Evolutionary conservation across 495 filamentous ascomycete genomes (phyloP).

Genomic region (Penicillium paxilli): DNA sequence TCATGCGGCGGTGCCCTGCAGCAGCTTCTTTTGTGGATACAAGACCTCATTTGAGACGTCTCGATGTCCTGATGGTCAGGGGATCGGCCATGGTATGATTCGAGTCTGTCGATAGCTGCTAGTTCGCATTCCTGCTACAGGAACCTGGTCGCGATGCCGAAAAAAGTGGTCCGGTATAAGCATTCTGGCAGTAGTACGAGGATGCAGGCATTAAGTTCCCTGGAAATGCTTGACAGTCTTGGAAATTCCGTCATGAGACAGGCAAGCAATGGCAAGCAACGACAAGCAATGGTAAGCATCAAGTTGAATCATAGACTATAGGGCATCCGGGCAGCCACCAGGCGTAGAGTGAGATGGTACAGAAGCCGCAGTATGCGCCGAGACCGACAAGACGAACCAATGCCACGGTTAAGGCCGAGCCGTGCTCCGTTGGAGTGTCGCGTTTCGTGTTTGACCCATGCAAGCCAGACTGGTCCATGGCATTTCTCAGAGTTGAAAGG

Average conservation of each 20-base stretch:
- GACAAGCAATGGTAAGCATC: background rate
- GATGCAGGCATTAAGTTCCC: background rate
- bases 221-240: background rate
- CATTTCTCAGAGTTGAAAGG: background rate
- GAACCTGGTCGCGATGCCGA: background rate
- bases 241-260: background rate
- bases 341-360: background rate
- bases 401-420: background rate
- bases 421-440: background rate
- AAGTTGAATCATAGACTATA: background rate
- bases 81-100: background rate
- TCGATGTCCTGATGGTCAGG: background rate
- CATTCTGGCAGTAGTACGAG: background rate
- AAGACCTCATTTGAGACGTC: background rate
- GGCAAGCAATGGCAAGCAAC: background rate
- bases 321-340: background rate
- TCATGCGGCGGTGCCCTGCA: slow-evolving; percentile 1
- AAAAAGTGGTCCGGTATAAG: background rate
- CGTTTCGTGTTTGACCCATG: background rate
- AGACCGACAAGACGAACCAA: background rate
- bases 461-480: background rate
- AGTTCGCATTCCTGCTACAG: background rate
- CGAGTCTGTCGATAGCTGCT: background rate
- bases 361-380: background rate
- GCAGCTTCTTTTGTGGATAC: slow-evolving; percentile 2